Evolutionary conservation across 2,329 filamentous ascomycete species (phyloP), one percentile per base, ranked within the genome.

Genomic region (Eutypella sp.): DNA sequence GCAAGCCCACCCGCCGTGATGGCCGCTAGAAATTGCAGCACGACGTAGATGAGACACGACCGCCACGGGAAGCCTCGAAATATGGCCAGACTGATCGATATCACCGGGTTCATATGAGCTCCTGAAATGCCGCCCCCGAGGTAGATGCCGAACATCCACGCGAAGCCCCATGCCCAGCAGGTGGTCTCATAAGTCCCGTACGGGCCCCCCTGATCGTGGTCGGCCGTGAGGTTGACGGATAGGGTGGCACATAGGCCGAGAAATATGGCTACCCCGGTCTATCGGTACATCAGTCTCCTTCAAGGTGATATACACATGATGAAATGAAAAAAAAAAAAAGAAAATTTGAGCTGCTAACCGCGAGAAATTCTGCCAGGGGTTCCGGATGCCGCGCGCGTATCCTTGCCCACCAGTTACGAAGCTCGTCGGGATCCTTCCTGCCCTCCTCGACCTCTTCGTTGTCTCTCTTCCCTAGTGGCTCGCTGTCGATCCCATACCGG

Each of bases 61-160:
- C 49, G 49, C 65, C 64, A 67, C 2, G 65, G 64, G 23, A 68
- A 68, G 0, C 66, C 65, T 5, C 65, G 63, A 47, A 66, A 68
- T 0, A 68, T 37, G 0, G 61, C 58, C 0, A 68, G 50, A 0
- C 58, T 59, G n/a, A 67, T 48, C 1, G 64, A 67, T 18, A 68
- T 63, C 1, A 62, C 59, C 11, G 65, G 65, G 37, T 68, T 60
- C 56, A 59, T 57, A 38, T 59, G 57, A 5, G 56, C 57, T 1
- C 57, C 57, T 3, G 57, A 59, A 1, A 59, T 52, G 8, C 57
- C 57, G 13, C 57, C 57, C 16, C 56, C 56, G 18, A 60, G 46
- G 41, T 59, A 61, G 37, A 60, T 59, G n/a, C 58, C 57, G 22
- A 61, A 58, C 57, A 61, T 60, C 50, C 55, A 60, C 6, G 55